Percentiles rank a stretch among this genome's conserved stretches.
phyloP scores from a whole-genome alignment of 2,329 filamentous ascomycete species.

The Nakataea oryzae region DNA sequence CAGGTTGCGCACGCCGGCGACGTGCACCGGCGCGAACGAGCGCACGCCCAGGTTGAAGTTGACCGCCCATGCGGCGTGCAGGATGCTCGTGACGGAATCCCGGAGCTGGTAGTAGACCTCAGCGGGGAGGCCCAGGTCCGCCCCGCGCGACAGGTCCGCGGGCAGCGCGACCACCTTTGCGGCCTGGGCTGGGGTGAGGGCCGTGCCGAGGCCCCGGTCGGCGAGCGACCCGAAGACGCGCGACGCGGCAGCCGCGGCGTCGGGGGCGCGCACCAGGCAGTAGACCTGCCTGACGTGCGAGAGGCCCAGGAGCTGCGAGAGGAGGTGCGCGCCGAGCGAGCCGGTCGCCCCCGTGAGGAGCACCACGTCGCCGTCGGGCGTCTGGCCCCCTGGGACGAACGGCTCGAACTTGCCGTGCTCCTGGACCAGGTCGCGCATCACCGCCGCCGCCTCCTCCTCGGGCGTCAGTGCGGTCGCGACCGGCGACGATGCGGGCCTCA shows the following conservation, averaged over 20 bases:
- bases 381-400: conserved; percentile 10
- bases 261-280: conserved; percentile 36
- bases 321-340: conserved; percentile 50
- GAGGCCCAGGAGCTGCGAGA: conserved; percentile 46
- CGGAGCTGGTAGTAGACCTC: conserved; percentile 13
- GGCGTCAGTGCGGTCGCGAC: conserved; percentile 20
- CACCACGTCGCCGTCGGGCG: conserved; percentile 10
- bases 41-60: conserved; percentile 41
- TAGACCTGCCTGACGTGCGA: conserved; percentile 42
- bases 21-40: conserved; percentile 35
- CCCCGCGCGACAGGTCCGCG: conserved; percentile 23
- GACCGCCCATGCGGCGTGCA: conserved; percentile 43
- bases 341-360: conserved; percentile 54
- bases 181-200: conserved; percentile 10
- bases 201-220: conserved; percentile 4
- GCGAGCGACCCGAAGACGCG: conserved; percentile 9
- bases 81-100: conserved; percentile 22
- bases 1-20: conserved; percentile 33
- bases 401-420: conserved; percentile 26
- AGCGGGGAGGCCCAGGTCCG: conserved; percentile 7
- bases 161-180: conserved; percentile 26
- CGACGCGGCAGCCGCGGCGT: conserved; percentile 10
- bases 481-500: conserved; percentile 16
- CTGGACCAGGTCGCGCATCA: conserved; percentile 31
- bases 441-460: conserved; percentile 16